phyloP scores from a whole-genome alignment of 164 flowering plant species.

The Vitis vinifera region DNA sequence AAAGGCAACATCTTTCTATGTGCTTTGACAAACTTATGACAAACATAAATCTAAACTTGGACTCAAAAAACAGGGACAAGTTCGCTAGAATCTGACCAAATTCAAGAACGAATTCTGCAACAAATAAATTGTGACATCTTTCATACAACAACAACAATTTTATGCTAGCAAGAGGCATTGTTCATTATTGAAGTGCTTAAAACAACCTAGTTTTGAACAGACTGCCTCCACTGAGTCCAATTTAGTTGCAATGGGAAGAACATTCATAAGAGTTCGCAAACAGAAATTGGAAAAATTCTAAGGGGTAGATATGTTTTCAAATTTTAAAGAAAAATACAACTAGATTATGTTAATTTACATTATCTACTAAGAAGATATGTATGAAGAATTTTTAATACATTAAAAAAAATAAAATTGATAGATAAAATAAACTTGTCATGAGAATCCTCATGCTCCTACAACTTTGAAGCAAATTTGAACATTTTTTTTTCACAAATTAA shows the following conservation, averaged over 20 bases:
- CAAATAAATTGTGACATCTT: constrained; percentile 23
- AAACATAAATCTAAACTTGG: constrained; percentile 53
- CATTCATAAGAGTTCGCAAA: not conserved
- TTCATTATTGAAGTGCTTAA: constrained; percentile 60
- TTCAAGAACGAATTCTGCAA: constrained; percentile 64
- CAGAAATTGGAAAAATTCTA: not conserved
- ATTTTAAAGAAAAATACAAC: not conserved
- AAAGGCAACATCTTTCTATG: constrained; percentile 48
- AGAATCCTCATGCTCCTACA: constrained; percentile 71
- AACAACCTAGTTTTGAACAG: constrained; percentile 76
- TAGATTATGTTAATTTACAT: not conserved
- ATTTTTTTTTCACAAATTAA: constrained; percentile 39
- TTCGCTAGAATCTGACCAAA: constrained; percentile 57
- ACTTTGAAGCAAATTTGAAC: constrained; percentile 60
- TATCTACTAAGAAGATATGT: too few relatives aligned
- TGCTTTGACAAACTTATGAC: constrained; percentile 69
- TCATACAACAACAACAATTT: too few relatives aligned
- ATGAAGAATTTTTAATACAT: too few relatives aligned
- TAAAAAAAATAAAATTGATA: not conserved
- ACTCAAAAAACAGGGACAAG: constrained; percentile 65
- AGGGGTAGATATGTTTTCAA: not conserved
- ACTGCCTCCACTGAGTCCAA: constrained; percentile 64
- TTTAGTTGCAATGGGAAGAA: constrained; percentile 47
- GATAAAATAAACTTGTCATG: constrained; percentile 57
- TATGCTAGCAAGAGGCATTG: constrained; percentile 39